Percentiles rank a stretch among this genome's conserved stretches.
Evolutionary conservation across 306 rosid genomes (phyloP).

Genomic region (Sphenostylis stenocarpa): DNA sequence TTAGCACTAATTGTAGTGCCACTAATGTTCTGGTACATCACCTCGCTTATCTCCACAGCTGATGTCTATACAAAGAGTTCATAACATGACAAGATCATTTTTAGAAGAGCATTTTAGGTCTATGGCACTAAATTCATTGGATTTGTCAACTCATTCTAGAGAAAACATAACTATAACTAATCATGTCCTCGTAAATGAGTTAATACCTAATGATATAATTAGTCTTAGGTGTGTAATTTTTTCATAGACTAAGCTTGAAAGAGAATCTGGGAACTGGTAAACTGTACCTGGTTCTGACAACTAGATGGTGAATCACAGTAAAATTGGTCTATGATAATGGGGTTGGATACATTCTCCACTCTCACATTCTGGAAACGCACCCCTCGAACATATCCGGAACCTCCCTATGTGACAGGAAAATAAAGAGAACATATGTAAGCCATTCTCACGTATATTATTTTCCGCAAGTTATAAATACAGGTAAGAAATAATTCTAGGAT

Average conservation of each 20-base stretch:
- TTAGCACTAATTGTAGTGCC: conserved; percentile 82
- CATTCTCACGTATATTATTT: conserved; percentile 11
- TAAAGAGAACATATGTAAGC: conserved; percentile 1
- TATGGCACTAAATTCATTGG: neutral
- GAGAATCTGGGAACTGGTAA: neutral
- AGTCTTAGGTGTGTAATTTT: neutral
- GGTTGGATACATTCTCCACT: conserved; percentile 80
- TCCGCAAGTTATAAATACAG: neutral
- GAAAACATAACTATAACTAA: neutral
- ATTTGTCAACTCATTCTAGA: neutral
- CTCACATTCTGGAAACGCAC: conserved; percentile 84
- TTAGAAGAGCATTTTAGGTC: neutral
- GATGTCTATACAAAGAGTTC: conserved; percentile 46
- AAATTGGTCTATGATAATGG: conserved; percentile 93
- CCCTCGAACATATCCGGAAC: conserved; percentile 86
- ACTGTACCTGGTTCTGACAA: conserved; percentile 82
- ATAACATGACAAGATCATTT: neutral
- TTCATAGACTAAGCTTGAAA: neutral
- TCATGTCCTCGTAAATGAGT: neutral
- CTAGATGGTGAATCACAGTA: conserved; percentile 85
- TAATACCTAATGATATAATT: neutral
- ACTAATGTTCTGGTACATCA: conserved; percentile 70
- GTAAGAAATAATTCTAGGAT: neutral
- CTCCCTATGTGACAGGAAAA: conserved; percentile 64
- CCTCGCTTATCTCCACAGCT: conserved; percentile 75